phyloP scores from a whole-genome alignment of 768 basidiomycete genomes.

The Amanita jacksonii region DNA sequence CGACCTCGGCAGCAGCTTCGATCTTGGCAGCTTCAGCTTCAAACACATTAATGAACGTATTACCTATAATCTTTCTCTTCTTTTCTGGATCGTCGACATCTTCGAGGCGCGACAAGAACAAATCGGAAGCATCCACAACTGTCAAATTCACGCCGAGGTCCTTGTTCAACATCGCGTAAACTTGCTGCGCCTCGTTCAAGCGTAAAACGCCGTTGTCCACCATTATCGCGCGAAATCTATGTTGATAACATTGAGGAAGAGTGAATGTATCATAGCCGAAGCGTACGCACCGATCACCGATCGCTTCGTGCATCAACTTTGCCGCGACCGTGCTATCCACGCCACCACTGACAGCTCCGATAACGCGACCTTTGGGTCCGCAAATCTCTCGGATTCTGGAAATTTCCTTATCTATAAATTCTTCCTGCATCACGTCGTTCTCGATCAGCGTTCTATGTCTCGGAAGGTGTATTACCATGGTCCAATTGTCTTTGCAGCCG shows the following conservation, averaged over 20 bases:
- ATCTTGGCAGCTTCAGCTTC: constrained; percentile 90
- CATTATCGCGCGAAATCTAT: constrained; percentile 98
- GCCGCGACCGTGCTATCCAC: constrained; percentile 98
- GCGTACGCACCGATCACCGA: constrained; percentile 74
- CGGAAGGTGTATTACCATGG: constrained; percentile 55
- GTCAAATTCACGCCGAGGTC: constrained; percentile 95
- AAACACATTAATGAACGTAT: constrained; percentile 97
- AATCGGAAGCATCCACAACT: constrained; percentile 89
- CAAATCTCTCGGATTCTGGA: constrained; percentile 89
- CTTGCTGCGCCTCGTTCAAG: constrained; percentile 82
- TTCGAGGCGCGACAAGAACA: constrained; percentile 83
- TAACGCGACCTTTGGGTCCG: constrained; percentile 89
- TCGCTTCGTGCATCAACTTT: constrained; percentile 99
- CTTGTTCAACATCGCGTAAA: constrained; percentile 85
- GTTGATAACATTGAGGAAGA: constrained; percentile 2
- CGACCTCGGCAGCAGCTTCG: constrained; percentile 71
- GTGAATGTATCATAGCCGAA: too few species aligned
- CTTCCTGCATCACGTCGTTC: constrained; percentile 47
- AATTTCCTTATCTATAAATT: constrained; percentile 97
- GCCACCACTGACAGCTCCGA: constrained; percentile 95
- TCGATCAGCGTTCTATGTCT: constrained; percentile 8
- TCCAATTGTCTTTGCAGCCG: constrained; percentile 76
- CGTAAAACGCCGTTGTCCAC: constrained; percentile 98
- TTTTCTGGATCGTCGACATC: constrained; percentile 93
- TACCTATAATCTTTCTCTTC: constrained; percentile 97